phyloP scores from a whole-genome alignment of 768 basidiomycete species.

The Sporobolomyces roseus region DNA sequence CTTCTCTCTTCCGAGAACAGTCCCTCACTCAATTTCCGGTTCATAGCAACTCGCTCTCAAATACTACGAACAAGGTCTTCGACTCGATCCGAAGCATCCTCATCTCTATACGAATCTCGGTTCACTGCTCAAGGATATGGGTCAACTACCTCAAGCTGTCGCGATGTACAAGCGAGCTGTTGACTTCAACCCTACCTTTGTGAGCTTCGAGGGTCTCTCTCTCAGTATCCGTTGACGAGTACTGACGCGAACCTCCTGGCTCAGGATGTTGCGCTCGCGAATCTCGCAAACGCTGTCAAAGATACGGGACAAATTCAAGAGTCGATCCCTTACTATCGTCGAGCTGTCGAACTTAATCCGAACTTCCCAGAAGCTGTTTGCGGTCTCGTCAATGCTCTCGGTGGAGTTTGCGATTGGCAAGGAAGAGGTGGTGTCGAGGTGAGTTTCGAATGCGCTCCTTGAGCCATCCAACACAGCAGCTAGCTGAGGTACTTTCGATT shows the following conservation, averaged over 20 bases:
- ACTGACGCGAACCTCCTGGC: no score
- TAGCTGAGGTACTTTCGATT: no score
- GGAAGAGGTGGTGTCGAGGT: slow-evolving; percentile 50
- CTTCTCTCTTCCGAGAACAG: slow-evolving; percentile 12
- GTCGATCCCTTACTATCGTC: slow-evolving; percentile 54
- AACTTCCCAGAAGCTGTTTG: slow-evolving; percentile 55
- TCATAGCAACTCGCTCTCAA: slow-evolving; percentile 51
- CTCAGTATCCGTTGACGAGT: no score
- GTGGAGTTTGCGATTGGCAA: slow-evolving; percentile 55
- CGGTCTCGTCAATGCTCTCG: slow-evolving; percentile 54
- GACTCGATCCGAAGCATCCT: slow-evolving; percentile 54
- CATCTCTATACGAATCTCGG: slow-evolving; percentile 57
- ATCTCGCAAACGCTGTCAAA: slow-evolving; percentile 57
- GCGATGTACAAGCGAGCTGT: slow-evolving; percentile 41
- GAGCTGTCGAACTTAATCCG: slow-evolving; percentile 53
- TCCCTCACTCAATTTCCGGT: slow-evolving; percentile 24
- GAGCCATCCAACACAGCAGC: slow-evolving; percentile 12
- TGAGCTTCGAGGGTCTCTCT: no score
- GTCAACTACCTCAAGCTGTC: slow-evolving; percentile 53
- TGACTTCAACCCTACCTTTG: slow-evolving; percentile 38
- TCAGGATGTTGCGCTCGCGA: slow-evolving; percentile 55
- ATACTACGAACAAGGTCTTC: slow-evolving; percentile 55
- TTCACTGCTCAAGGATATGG: slow-evolving; percentile 56
- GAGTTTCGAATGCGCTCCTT: slow-evolving; percentile 20
- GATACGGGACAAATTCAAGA: slow-evolving; percentile 54